phyloP scores from a whole-genome alignment of 139 green algal genomes.

The Spirogloea muscicola region DNA sequence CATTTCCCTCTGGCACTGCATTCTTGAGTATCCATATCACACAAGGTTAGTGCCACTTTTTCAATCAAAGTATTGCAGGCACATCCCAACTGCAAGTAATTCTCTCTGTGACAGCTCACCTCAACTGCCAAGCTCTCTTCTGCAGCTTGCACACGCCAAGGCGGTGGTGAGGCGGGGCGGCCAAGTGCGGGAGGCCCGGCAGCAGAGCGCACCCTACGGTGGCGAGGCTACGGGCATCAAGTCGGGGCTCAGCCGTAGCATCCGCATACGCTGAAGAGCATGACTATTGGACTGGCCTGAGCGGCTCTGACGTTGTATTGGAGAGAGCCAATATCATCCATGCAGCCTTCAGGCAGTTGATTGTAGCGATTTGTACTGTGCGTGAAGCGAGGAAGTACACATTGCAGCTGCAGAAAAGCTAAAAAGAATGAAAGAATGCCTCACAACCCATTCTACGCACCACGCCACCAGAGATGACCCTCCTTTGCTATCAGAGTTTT shows the following conservation, averaged over 20 bases:
- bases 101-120: background rate
- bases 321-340: no score
- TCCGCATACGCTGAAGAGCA: conserved; percentile 8
- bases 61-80: background rate
- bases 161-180: conserved; percentile 77
- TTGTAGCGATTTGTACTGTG: no score
- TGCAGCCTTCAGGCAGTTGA: no score
- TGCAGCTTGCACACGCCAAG: conserved; percentile 46
- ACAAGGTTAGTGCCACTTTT: background rate
- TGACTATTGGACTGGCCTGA: no score
- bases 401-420: no score
- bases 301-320: no score
- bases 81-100: background rate
- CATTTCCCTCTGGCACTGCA: background rate
- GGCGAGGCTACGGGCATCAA: conserved; percentile 97
- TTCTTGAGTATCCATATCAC: background rate
- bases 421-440: no score
- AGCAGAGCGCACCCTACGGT: conserved; percentile 62
- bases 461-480: no score
- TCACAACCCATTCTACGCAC: no score
- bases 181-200: conserved; percentile 69
- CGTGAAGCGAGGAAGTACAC: no score
- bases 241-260: conserved; percentile 48
- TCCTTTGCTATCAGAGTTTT: no score
- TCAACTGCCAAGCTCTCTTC: background rate